Conservation (phyloP, 106 monocot species). For the Allium sativum region DNA sequence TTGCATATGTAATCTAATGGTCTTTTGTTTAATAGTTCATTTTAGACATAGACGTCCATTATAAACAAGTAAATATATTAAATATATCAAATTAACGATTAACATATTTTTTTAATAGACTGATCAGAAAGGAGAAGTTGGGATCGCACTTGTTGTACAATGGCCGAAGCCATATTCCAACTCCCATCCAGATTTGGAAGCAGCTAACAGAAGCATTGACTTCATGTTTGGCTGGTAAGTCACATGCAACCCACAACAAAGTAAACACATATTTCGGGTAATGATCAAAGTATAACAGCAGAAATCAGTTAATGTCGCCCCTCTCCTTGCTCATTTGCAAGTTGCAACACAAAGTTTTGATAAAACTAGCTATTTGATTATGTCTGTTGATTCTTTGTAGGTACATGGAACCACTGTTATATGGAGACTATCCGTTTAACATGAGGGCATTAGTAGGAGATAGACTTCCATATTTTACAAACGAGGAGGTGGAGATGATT, state of each 20-base stretch:
- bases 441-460: constrained; percentile 23
- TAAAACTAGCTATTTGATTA: neutral
- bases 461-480: constrained; percentile 27
- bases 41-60: too few relatives aligned
- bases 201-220: neutral
- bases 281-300: too few relatives aligned
- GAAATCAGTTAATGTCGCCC: too few relatives aligned
- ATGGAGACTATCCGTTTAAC: constrained; percentile 34
- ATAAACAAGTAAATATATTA: neutral
- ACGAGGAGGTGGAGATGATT: constrained; percentile 9
- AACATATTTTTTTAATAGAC: constrained; percentile 5
- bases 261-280: too few relatives aligned
- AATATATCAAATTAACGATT: neutral
- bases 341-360: too few relatives aligned
- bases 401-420: constrained; percentile 37
- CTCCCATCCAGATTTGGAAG: neutral
- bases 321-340: too few relatives aligned
- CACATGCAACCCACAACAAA: neutral
- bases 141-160: constrained; percentile 8
- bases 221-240: constrained; percentile 17
- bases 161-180: constrained; percentile 6
- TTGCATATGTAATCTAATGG: too few relatives aligned
- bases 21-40: too few relatives aligned
- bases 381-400: constrained; percentile 5
- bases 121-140: constrained; percentile 18